Evolutionary conservation across 768 basidiomycete species (phyloP), one percentile per base, ranked within the genome.

Genomic region (Tricholomella constricta): DNA sequence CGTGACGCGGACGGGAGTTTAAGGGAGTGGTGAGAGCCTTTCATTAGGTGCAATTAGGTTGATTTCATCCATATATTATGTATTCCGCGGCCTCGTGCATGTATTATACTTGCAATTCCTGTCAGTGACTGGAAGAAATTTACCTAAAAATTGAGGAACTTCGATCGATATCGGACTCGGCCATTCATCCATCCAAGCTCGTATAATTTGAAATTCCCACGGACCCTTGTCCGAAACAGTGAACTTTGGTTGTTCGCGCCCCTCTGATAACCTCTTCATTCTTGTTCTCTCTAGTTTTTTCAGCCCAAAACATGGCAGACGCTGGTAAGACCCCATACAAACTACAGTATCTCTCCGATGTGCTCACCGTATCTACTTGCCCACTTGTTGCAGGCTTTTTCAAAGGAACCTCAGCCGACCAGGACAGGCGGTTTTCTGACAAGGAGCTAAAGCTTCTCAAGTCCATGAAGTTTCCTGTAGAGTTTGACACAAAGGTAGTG

Each of bases 381-480:
- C 65, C 57, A 66, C 37, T 63, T 52, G 38, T 52, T 29, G 14
- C 49, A 86, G 90, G 90, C 25, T 91, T 91, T 69, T 91, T 93
- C 85, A 91, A 91, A 72, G 91, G 91, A 65, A 93, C 90, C 22
- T 91, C 89, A 59, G 87, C 89, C 27, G 91, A 91, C 76, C 90
- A 94, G 71, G 92, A 94, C 69, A 84, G 89, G 60, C 84, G 95
- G 45, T 97, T 98, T 71, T 90, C 90, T 25, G 91, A 98, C 81
- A 97, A 98, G 76, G 94, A 96, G 72, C 73, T 88, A 47, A 93
- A 93, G 63, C 79, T 95, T 29, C 83, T 96, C 61, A 94, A 90
- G 72, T 65, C 81, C 6, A 88, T 94, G 73, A 95, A 96, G 71
- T 98, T 98, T 66, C 94, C 95, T 6, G 67, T 88, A 0, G 82